Evolutionary conservation across 805 yeast genomes (phyloP).

Genomic region (Pichia manshurica): DNA sequence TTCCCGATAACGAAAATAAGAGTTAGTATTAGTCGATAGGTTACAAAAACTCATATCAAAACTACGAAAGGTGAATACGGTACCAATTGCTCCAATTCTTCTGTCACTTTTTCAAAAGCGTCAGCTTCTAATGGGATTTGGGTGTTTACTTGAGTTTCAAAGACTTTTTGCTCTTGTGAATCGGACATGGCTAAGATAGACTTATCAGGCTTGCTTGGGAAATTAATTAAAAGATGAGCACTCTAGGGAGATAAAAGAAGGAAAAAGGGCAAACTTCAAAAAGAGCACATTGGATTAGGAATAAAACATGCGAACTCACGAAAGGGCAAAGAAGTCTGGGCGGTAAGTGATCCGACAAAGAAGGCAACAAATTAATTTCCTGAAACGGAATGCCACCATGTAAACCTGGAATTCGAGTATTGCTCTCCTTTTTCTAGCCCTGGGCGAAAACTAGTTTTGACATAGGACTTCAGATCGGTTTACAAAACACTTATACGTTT

Average conservation of each 20-base stretch:
- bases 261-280: background rate
- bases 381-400: background rate
- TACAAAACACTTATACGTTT: too few relatives aligned
- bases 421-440: too few relatives aligned
- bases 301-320: background rate
- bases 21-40: too few relatives aligned
- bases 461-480: too few relatives aligned
- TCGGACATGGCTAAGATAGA: background rate
- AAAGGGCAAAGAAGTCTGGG: background rate
- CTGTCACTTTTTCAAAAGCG: conserved; percentile 4
- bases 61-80: background rate
- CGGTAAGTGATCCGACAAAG: background rate
- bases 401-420: background rate
- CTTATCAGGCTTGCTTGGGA: too few relatives aligned
- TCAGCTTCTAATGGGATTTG: background rate
- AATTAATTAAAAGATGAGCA: background rate
- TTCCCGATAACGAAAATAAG: too few relatives aligned
- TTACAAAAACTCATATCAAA: too few relatives aligned
- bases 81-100: conserved; percentile 5
- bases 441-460: too few relatives aligned
- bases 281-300: background rate
- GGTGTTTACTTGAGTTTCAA: background rate
- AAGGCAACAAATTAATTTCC: background rate
- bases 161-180: background rate
- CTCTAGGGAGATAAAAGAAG: background rate